Evolutionary conservation across 129 eudicot genomes (phyloP), one percentile per base, ranked within the genome.

Genomic region (Silybum marianum): DNA sequence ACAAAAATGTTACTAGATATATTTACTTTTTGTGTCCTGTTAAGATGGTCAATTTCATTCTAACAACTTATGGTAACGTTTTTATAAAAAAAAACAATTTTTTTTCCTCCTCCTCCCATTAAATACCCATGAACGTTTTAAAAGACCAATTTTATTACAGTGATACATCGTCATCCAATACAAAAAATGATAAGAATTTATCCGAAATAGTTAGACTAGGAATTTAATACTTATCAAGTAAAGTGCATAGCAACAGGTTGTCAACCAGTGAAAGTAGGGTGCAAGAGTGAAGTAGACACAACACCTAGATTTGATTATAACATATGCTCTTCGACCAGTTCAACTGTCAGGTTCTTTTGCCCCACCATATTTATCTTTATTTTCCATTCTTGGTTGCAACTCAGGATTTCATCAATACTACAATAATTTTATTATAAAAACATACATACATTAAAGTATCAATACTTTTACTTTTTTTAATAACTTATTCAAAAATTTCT

Each of bases 271-370:
- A 68, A 18, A 44, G 71, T 8, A 74, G 75, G 63, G 85, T 81
- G 70, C 48, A 19, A 67, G 75, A 12, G 42, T 69, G 81, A 83
- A 77, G 82, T 83, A 19, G 82, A 76, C 86, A 60, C 24, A 69
- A 26, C 78, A 70, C 82, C 86, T 76, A 44, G 73, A 76, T 83
- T 77, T 76, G 86, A 83, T 58, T 18, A 60, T 48, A 13, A 75
- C 85, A n/a, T 75, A 22, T 69, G 65, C 71, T 48, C 72, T 44
- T 44, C 28, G 51, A 82, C 72, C 16, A 1, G 76, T 32, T 71
- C 86, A 22, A 76, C 36, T 69, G 81, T 71, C 86, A 83, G 63
- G 73, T 76, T 68, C 68, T 19, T n/a, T 76, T 69, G 78, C 12
- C 78, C 85, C 81, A 82, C 18, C 46, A 13, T 7, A 36, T 70